Conservation (phyloP, 2,329 filamentous ascomycete genomes). For the Colletotrichum sp. region DNA sequence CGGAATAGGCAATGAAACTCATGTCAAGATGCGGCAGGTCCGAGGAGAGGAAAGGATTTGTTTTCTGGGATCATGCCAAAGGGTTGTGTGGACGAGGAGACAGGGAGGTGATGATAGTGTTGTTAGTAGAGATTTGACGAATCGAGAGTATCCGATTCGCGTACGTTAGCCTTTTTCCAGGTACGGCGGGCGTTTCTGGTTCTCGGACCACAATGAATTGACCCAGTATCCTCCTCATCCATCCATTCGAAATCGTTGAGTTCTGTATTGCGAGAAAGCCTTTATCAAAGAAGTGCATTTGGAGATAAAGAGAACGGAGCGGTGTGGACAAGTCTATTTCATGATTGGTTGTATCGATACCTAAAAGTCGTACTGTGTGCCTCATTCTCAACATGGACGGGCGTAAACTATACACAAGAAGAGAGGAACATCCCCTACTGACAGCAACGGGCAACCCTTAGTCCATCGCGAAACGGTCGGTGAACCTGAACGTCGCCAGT, state of each 20-base stretch:
- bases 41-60: background rate
- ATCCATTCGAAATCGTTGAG: background rate
- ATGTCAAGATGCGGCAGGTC: slow-evolving; percentile 5
- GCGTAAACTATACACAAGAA: slow-evolving; percentile 8
- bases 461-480: slow-evolving; percentile 66
- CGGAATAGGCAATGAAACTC: background rate
- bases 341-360: background rate
- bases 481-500: slow-evolving; percentile 68
- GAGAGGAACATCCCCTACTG: background rate
- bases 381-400: background rate
- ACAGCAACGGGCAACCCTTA: background rate
- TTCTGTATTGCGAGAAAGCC: background rate
- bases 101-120: background rate
- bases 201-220: background rate
- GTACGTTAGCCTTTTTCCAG: background rate
- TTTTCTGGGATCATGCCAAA: background rate
- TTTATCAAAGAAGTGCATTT: background rate
- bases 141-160: background rate
- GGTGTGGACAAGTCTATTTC: background rate
- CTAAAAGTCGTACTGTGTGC: background rate
- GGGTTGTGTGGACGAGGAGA: background rate
- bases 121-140: background rate
- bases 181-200: background rate
- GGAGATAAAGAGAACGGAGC: background rate
- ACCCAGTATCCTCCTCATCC: background rate